Base-by-base conservation (phyloP, 192 early-diverging fungal genomes). In the Umbelopsis vinacea region DNA sequence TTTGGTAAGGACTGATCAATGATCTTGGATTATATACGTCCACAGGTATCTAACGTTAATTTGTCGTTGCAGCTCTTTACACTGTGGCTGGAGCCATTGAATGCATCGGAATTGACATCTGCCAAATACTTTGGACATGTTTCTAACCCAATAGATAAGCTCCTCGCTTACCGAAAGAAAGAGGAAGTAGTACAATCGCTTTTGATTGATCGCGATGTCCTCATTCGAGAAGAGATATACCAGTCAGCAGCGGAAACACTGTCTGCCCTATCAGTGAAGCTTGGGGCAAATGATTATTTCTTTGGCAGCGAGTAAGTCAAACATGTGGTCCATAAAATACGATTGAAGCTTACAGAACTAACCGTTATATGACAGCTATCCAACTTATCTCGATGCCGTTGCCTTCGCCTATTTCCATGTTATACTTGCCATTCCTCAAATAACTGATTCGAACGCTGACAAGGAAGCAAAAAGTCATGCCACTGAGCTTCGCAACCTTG, bases 391-490 rank as follows among this genome's bases (percentile, higher is more conserved):
- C 1, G 89, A 90, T 73, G 89, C 89, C 12, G 74, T 81, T 11
- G 67, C 87, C 1, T 90, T 90, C 82, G 81, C 87, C 9, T 87
- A 90, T 71, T 73, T 88, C 12, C 86, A 90, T 47, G 70, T 79
- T 53, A 84, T 89, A 29, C 71, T 90, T 15, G 74, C 74, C 22
- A 33, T 79, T 17, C 76, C 81, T 48, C 57, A 68, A 10, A 69
- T 71, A 9, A 48, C 57, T 2, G 53, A 71, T 48, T 45, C 35
- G 2, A 24, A 70, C 14, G 24, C 60, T 22, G 54, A 69, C 6
- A 68, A 70, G 0, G 79, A 76, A 71, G 70, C 76, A 29, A 71
- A 54, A 40, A 21, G 38, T 21, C 73, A 77, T 22, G 82, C 83
- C 15, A 80, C 74, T 50, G 71, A 67, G 19, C 77, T 88, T n/a